phyloP scores from a whole-genome alignment of 805 yeast species.

The Yarrowia sp. region DNA sequence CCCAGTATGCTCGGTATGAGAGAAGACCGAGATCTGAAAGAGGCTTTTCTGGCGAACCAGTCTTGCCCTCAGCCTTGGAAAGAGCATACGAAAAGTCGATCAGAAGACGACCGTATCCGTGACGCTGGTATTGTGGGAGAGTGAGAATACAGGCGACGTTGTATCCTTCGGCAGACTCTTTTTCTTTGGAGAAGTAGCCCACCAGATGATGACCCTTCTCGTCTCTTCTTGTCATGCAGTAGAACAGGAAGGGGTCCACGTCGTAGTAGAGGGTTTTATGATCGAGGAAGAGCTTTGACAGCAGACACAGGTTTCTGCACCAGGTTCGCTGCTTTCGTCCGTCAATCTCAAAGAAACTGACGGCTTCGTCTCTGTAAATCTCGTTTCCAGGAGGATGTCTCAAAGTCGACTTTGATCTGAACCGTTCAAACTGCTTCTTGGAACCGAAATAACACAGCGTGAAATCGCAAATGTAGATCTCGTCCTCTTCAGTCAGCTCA shows the following conservation, averaged over 20 bases:
- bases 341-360: conserved; percentile 96
- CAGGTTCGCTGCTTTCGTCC: conserved; percentile 95
- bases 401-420: conserved; percentile 83
- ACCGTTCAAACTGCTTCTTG: conserved; percentile 88
- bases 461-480: conserved; percentile 88
- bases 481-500: conserved; percentile 91
- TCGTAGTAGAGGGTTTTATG: conserved; percentile 97
- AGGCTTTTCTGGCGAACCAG: conserved; percentile 98
- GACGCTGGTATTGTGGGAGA: conserved; percentile 93
- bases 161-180: conserved; percentile 92
- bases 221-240: conserved; percentile 91
- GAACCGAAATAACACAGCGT: conserved; percentile 89
- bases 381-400: conserved; percentile 99
- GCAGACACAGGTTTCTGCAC: conserved; percentile 92
- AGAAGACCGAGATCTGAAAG: conserved; percentile 91
- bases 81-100: conserved; percentile 94
- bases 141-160: conserved; percentile 97
- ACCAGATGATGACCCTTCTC: conserved; percentile 93
- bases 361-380: conserved; percentile 89
- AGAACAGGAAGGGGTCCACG: conserved; percentile 96
- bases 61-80: conserved; percentile 84
- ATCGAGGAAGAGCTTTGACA: conserved; percentile 90
- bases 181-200: conserved; percentile 96
- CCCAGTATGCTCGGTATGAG: conserved; percentile 95
- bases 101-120: conserved; percentile 89